phyloP scores from a whole-genome alignment of 768 basidiomycete species.

The Flagelloscypha sp. region DNA sequence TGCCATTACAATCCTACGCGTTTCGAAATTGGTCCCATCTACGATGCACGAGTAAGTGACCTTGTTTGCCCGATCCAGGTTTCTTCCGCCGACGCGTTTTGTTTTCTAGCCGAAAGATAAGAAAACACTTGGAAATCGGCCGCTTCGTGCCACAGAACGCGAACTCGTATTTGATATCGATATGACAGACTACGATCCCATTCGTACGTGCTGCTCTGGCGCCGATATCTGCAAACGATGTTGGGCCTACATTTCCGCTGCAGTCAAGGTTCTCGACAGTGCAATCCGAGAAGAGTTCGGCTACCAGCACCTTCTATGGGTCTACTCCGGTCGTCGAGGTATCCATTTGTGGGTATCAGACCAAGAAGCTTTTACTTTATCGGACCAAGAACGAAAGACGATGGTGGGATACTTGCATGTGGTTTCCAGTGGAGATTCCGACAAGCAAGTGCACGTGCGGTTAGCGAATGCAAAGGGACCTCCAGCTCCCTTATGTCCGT shows the following conservation, averaged over 20 bases:
- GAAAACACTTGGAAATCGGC: conserved; percentile 59
- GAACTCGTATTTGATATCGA: conserved; percentile 99
- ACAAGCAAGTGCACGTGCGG: conserved; percentile 76
- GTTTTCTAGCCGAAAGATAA: conserved; percentile 72
- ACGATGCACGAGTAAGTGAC: conserved; percentile 70
- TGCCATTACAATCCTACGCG: conserved; percentile 80
- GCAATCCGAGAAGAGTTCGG: conserved; percentile 85
- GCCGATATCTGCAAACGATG: conserved; percentile 88
- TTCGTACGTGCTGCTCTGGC: conserved; percentile 90
- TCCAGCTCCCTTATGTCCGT: conserved; percentile 61
- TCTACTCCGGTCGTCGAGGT: conserved; percentile 96
- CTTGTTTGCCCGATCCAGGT: background rate
- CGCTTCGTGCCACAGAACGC: conserved; percentile 72
- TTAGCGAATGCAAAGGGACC: conserved; percentile 43
- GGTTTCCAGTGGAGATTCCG: conserved; percentile 70
- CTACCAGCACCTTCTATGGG: conserved; percentile 87
- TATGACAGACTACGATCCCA: conserved; percentile 97
- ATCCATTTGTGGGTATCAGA: conserved; percentile 99
- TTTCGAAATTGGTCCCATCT: conserved; percentile 96
- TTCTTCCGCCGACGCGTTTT: background rate
- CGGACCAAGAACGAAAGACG: conserved; percentile 83
- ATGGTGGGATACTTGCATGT: conserved; percentile 86
- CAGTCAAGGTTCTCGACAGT: conserved; percentile 78
- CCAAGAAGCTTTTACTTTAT: conserved; percentile 75
- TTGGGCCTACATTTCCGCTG: conserved; percentile 91